Conservation (phyloP, 164 flowering plant genomes). For the Annona cherimola region DNA sequence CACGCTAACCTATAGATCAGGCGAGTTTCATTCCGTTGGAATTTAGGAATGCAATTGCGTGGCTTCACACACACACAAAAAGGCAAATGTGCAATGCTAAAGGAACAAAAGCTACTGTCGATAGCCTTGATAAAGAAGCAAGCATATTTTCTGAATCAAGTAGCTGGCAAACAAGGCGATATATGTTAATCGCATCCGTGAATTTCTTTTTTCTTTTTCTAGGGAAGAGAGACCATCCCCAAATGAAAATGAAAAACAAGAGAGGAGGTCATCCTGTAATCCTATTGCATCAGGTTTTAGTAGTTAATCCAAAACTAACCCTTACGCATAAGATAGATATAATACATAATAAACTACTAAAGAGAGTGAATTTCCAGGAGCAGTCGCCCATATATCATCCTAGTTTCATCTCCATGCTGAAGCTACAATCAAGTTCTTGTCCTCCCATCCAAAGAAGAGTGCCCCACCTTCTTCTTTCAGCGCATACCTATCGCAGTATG, state of each 20-base stretch:
- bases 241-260: background rate
- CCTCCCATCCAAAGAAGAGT: conserved; percentile 90
- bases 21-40: too few relatives aligned
- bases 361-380: background rate
- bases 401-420: conserved; percentile 58
- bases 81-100: too few relatives aligned
- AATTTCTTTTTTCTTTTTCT: too few relatives aligned
- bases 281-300: background rate
- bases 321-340: background rate
- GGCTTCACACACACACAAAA: too few relatives aligned
- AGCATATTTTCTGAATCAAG: too few relatives aligned
- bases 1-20: too few relatives aligned
- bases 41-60: too few relatives aligned
- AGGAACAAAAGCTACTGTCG: too few relatives aligned
- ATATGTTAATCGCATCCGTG: too few relatives aligned
- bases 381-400: background rate
- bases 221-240: background rate
- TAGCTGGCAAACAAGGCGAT: too few relatives aligned
- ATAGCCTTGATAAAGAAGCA: too few relatives aligned
- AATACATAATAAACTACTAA: background rate
- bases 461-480: conserved; percentile 62
- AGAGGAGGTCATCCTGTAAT: background rate
- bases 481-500: conserved; percentile 65
- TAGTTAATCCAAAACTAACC: background rate
- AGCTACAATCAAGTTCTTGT: conserved; percentile 68